Evolutionary conservation across 2,329 filamentous ascomycete genomes (phyloP).

Genomic region (Atkinsonella texensis): DNA sequence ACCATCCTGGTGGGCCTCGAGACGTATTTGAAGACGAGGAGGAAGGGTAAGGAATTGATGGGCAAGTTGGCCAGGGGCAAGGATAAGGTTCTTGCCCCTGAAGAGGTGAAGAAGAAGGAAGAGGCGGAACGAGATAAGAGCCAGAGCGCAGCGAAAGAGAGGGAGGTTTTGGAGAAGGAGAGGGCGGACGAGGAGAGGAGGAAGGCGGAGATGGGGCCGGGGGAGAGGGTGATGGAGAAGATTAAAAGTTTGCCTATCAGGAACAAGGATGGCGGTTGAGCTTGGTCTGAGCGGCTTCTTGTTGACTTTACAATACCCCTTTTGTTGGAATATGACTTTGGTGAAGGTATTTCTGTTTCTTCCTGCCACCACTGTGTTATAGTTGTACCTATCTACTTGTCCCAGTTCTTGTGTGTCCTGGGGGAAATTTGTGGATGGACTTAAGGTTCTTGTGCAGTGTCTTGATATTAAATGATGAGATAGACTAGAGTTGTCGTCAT

Average conservation of each 20-base stretch:
- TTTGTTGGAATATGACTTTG: neutral
- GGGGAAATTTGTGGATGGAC: too few relatives aligned
- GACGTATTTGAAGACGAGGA: slow-evolving; percentile 58
- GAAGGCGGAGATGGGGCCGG: slow-evolving; percentile 25
- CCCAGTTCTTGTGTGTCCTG: too few relatives aligned
- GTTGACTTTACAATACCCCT: slow-evolving; percentile 1
- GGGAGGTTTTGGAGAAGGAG: slow-evolving; percentile 29
- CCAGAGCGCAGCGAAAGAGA: slow-evolving; percentile 43
- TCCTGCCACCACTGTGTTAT: too few relatives aligned
- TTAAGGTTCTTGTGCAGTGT: too few relatives aligned
- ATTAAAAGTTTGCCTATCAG: slow-evolving; percentile 21
- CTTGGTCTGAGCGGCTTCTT: neutral
- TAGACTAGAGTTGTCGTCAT: too few relatives aligned
- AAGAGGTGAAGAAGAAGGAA: slow-evolving; percentile 42
- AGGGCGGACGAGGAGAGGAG: slow-evolving; percentile 18
- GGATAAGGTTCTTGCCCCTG: slow-evolving; percentile 49
- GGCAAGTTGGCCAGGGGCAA: slow-evolving; percentile 39
- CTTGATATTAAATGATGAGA: too few relatives aligned
- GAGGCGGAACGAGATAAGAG: slow-evolving; percentile 49
- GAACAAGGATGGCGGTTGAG: slow-evolving; percentile 9
- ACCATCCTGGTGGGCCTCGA: slow-evolving; percentile 74
- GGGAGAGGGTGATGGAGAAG: slow-evolving; percentile 27
- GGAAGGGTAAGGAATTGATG: slow-evolving; percentile 45
- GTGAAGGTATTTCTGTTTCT: too few relatives aligned
- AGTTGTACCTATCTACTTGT: too few relatives aligned